Percentiles rank a stretch among this genome's conserved stretches.
phyloP scores from a whole-genome alignment of 805 yeast species.

The Candida loeiensis region DNA sequence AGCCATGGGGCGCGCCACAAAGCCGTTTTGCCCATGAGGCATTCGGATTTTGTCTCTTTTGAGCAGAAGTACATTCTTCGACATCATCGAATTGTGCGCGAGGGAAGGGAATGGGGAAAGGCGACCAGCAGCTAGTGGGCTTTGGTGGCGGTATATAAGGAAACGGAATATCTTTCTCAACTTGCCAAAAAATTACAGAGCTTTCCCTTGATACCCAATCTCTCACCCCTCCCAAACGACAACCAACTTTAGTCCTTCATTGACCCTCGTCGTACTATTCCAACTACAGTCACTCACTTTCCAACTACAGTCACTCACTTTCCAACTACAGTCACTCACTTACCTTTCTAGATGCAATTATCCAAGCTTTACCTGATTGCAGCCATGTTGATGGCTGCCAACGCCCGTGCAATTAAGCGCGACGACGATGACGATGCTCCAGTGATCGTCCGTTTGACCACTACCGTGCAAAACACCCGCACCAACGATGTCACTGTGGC shows the following conservation, averaged over 20 bases:
- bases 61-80: too few relatives aligned
- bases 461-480: conserved; percentile 32
- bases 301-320: conserved; percentile 19
- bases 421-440: conserved; percentile 24
- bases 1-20: too few relatives aligned
- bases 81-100: too few relatives aligned
- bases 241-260: conserved; percentile 13
- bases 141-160: too few relatives aligned
- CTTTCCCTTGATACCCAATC: conserved; percentile 4
- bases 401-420: conserved; percentile 16
- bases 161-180: background rate
- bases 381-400: conserved; percentile 18
- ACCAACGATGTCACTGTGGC: conserved; percentile 33
- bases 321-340: conserved; percentile 6
- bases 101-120: too few relatives aligned
- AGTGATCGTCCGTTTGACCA: conserved; percentile 31
- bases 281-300: conserved; percentile 16
- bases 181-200: too few relatives aligned
- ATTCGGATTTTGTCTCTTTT: too few relatives aligned
- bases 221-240: conserved; percentile 9
- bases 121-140: too few relatives aligned
- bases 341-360: conserved; percentile 9
- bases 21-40: too few relatives aligned
- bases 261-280: background rate
- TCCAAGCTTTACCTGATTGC: conserved; percentile 11